Evolutionary conservation across 108 stramenopile genomes (phyloP), one percentile per base, ranked within the genome.

Genomic region (Mayamaea pseudoterrestris): DNA sequence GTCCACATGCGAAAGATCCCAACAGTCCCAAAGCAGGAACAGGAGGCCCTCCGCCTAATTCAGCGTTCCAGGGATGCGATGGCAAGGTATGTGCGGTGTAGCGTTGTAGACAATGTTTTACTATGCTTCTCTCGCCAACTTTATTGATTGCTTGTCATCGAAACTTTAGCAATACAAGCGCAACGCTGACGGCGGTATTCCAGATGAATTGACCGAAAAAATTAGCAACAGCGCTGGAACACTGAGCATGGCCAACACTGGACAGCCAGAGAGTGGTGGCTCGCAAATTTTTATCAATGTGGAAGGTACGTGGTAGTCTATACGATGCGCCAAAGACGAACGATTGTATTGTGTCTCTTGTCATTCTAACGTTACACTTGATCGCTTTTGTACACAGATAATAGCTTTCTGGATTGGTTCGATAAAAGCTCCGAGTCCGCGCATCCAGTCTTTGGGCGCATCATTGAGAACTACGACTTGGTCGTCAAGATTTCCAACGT

Each of bases 281-380:
- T 69, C 68, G 29, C 80, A 77, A 44, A 78, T 83, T 58, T 83
- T 83, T 58, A 68, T 83, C 64, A 83, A 78, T 39, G 71, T 74
- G 21, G 55, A 39, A 3, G 37, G 37, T 39, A 39, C 8, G 37
- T 39, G 4, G 32, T 34, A 12, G 32, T 34, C 9, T 34, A 34
- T 34, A 11, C 9, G 9, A 34, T 34, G 32, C 32, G 32, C 12
- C 32, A 34, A 12, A 8, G 12, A 34, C 32, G 32, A 8, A 34
- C 8, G 8, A 12, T 34, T 12, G 12, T 12, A 11, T 34, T 34
- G 32, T 34, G 12, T 12, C 32, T 34, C 9, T 34, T 12, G 8
- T 34, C 8, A 11, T 34, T 8, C 32, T 34, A 11, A 12, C 37
- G 16, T 8, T 3, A 14, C 37, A 5, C 8, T 8, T 39, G 16